Base-by-base conservation (phyloP, 768 basidiomycete genomes). In the Boletus sensibilis region DNA sequence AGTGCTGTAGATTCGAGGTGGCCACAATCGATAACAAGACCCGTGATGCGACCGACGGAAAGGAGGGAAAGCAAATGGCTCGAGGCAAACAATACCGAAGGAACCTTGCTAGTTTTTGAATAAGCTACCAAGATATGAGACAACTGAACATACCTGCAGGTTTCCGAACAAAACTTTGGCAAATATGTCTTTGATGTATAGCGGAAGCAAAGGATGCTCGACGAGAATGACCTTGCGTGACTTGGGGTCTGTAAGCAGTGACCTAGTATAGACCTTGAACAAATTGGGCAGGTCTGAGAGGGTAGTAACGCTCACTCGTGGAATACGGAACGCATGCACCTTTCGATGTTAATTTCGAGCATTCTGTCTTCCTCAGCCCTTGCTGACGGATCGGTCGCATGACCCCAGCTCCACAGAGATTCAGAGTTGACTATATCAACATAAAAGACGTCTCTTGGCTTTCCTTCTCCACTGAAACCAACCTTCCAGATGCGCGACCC, bases 401-500 rank as follows among this genome's bases (percentile, higher is more conserved):
- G 76, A 50, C 73, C 78, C 53, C 87, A 79, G 21, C 73, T 78
- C 88, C 90, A 92, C 27, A 91, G 64, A 1, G 82, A 68, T 41
- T 71, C 63, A 5, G 77, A 78, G 13, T 66, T 72, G 31, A 73
- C 64, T 14, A 74, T 68, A 14, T 78, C 79, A 0, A 85, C 79
- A 63, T 81, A 82, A 69, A 96, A 90, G n/a, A 94, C 87, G 53
- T 93, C 89, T 64, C 97, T 75, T 10, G 97, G 94, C 56, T 85
- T 81, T 5, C 94, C 86, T 76, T 99, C 97, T 14, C 96, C 96
- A 65, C 94, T 95, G 76, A 98, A 98, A 2, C 97, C 97, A 12
- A 95, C 92, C 75, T 95, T 97, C 95, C 96, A 98, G 57, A 94
- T 82, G 51, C 88, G 80, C 44, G 92, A 94, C 20, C 97, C 97